Evolutionary conservation across 768 basidiomycete species (phyloP).

Genomic region (Lenzites betulinus): DNA sequence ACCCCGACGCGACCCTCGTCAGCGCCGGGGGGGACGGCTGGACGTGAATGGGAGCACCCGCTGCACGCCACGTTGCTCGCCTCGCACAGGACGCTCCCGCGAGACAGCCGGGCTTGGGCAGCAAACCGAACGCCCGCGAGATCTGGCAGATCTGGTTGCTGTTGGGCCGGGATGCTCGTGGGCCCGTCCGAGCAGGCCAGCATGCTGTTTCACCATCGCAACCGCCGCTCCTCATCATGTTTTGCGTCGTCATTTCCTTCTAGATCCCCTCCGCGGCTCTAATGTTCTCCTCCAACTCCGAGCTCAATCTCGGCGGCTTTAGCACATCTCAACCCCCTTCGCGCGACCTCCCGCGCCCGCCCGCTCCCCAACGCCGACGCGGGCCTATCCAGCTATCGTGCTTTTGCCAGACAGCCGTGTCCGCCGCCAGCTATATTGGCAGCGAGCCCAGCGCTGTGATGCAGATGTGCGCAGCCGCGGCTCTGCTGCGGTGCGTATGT

Average conservation of each 20-base stretch:
- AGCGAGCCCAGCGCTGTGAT: not conserved
- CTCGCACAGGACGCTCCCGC: not conserved
- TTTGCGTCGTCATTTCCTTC: conserved; percentile 16
- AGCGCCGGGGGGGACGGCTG: too few relatives aligned
- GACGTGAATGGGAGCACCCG: too few relatives aligned
- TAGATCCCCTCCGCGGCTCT: conserved; percentile 2
- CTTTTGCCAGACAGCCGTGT: too few relatives aligned
- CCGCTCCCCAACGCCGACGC: not conserved
- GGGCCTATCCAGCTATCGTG: too few relatives aligned
- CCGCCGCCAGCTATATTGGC: not conserved
- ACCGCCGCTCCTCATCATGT: conserved; percentile 12
- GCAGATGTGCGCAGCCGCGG: conserved; percentile 5
- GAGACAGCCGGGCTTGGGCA: not conserved
- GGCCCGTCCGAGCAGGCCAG: not conserved
- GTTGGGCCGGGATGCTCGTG: not conserved
- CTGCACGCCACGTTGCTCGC: not conserved
- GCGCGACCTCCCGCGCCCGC: not conserved
- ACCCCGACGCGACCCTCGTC: too few relatives aligned
- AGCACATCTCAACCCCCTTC: not conserved
- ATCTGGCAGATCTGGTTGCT: conserved; percentile 1
- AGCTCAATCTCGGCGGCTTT: conserved; percentile 3
- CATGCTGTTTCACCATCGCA: conserved; percentile 14
- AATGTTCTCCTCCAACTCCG: conserved; percentile 3
- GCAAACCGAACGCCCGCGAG: not conserved
- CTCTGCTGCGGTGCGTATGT: conserved; percentile 10